Percentiles rank a stretch among this genome's conserved stretches.
These are phyloP conservation scores for Nothopassalora personata DNA, from an alignment of 2,329 filamentous ascomycete species.

Conservation along the genomic window DNA sequence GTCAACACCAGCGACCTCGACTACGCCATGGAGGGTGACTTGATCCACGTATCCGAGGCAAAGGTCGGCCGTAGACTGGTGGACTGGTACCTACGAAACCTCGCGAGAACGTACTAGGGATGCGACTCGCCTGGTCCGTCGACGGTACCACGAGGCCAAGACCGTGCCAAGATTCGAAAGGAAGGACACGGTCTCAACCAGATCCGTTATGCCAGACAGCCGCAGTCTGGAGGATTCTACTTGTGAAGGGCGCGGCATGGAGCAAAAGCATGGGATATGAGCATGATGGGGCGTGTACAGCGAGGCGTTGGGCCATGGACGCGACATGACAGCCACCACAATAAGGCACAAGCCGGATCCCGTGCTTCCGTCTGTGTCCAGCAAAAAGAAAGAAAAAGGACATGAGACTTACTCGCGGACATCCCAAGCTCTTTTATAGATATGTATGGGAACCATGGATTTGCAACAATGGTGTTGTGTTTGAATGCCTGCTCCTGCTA, in stretches of 20 bases:
- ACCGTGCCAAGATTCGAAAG: neutral
- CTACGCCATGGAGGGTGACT: slow-evolving; percentile 91
- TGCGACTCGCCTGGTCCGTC: neutral
- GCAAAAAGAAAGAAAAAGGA: neutral
- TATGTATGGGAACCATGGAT: neutral
- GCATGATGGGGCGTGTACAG: neutral
- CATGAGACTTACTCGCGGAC: slow-evolving; percentile 3
- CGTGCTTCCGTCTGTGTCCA: slow-evolving; percentile 2
- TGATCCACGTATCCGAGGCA: slow-evolving; percentile 98
- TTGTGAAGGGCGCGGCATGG: neutral
- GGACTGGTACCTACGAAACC: slow-evolving; percentile 97
- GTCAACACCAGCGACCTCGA: slow-evolving; percentile 93
- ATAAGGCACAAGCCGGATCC: neutral
- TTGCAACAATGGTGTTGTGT: neutral
- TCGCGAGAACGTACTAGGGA: slow-evolving; percentile 82
- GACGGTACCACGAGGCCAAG: neutral
- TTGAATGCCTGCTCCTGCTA: too few relatives aligned
- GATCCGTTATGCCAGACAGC: neutral
- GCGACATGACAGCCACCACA: neutral
- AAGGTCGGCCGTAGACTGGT: slow-evolving; percentile 97
- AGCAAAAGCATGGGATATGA: neutral
- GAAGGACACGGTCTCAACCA: neutral
- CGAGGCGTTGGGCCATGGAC: neutral
- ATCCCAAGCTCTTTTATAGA: neutral
- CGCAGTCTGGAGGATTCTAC: neutral